A percentile compares a stretch with the other conserved stretches of the same genome.
Conservation (phyloP, 495 filamentous ascomycete species). For the Hypoxylon perforatum region DNA sequence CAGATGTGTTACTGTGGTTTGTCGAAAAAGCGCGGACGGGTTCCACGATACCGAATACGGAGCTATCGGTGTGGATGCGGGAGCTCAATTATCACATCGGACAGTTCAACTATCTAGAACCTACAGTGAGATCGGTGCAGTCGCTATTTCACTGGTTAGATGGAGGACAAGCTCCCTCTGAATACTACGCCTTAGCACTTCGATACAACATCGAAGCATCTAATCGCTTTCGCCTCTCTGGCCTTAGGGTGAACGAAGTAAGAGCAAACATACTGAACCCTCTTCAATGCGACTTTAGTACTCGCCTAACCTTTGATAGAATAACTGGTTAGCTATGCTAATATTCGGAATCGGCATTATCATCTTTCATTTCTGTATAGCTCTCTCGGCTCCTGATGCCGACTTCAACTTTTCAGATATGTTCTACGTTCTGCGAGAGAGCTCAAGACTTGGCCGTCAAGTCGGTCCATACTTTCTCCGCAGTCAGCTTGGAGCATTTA, state of each 20-base stretch:
- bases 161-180: neutral
- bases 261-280: neutral
- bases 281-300: neutral
- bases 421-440: neutral
- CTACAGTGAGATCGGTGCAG: neutral
- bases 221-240: neutral
- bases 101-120: neutral
- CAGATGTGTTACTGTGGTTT: neutral
- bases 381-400: neutral
- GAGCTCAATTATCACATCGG: neutral
- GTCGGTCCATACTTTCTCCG: neutral
- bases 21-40: neutral
- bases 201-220: neutral
- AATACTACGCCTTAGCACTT: neutral
- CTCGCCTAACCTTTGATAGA: neutral
- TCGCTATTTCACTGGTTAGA: neutral
- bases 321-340: neutral
- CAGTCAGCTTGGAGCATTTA: neutral
- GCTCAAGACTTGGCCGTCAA: neutral
- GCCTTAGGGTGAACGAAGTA: neutral
- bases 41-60: neutral
- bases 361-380: neutral
- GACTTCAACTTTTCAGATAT: neutral
- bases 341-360: slow-evolving; percentile 1
- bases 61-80: neutral